Percentiles rank a stretch among this genome's conserved stretches.
Evolutionary conservation across 441 rosid genomes (phyloP).

Genomic region (Melastoma candidum): DNA sequence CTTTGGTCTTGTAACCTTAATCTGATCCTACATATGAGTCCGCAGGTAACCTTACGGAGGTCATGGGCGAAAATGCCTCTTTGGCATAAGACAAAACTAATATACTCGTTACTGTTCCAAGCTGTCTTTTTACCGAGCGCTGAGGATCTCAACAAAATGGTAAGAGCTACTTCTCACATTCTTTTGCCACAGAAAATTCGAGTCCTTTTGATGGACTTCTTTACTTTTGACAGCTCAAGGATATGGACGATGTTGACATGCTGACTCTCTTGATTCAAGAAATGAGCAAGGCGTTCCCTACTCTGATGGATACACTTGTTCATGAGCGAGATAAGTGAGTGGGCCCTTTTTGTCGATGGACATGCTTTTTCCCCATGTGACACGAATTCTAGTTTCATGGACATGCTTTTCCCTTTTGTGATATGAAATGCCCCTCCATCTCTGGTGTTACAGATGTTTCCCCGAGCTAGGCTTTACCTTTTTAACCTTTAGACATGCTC

Average conservation of each 20-base stretch:
- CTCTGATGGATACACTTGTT: conserved; percentile 74
- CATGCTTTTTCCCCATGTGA: neutral
- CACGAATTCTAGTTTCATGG: neutral
- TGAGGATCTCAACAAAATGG: conserved; percentile 87
- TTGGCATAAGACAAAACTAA: conserved; percentile 77
- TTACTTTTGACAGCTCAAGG: conserved; percentile 38
- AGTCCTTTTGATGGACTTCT: neutral
- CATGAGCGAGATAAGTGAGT: conserved; percentile 92
- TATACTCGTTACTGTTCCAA: conserved; percentile 66
- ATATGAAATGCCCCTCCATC: too few species aligned
- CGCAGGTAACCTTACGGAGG: conserved; percentile 67
- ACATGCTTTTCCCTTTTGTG: neutral
- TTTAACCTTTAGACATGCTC: neutral
- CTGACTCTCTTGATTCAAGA: conserved; percentile 69
- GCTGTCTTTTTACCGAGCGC: conserved; percentile 76
- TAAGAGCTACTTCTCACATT: conserved; percentile 13
- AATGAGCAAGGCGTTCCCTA: conserved; percentile 78
- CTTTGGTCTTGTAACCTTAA: too few species aligned
- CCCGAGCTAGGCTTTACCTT: neutral
- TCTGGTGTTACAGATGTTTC: neutral
- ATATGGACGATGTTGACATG: conserved; percentile 62
- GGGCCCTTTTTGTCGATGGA: conserved; percentile 10
- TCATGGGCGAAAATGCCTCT: conserved; percentile 94
- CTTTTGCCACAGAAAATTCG: neutral
- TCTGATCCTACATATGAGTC: conserved; percentile 5